Conservation (phyloP, 2,329 filamentous ascomycete species). For the Colletotrichum falcatum region DNA sequence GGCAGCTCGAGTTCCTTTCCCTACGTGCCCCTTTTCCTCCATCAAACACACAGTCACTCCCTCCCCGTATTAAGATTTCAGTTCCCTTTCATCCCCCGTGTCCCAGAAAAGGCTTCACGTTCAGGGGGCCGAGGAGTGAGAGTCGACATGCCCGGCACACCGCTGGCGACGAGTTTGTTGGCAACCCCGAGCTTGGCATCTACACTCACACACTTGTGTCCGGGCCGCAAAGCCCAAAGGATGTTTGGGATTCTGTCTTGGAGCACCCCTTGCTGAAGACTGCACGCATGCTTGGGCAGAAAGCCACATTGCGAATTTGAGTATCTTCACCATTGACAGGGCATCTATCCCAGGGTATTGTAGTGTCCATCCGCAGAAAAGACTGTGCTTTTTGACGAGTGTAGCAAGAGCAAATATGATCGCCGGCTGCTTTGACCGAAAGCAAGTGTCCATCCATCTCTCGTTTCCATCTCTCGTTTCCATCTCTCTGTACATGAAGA, state of each 20-base stretch:
- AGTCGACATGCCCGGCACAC: too few species aligned
- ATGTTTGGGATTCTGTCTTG: not conserved
- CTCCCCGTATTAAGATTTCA: too few species aligned
- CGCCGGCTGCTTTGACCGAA: not conserved
- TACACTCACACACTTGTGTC: not conserved
- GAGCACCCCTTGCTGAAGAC: not conserved
- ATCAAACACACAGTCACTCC: too few species aligned
- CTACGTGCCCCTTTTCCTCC: too few species aligned
- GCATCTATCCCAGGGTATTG: conserved; percentile 21
- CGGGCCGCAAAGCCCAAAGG: not conserved
- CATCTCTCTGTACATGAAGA: not conserved
- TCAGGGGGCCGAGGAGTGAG: too few species aligned
- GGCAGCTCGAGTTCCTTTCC: too few species aligned
- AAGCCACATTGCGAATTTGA: not conserved
- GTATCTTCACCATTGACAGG: conserved; percentile 5
- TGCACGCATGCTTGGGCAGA: not conserved
- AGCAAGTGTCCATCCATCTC: not conserved
- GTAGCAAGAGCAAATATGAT: not conserved
- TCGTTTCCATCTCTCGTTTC: not conserved
- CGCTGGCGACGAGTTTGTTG: not conserved
- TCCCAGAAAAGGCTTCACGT: too few species aligned
- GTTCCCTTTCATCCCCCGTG: too few species aligned
- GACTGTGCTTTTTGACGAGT: not conserved
- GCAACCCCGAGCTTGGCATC: not conserved
- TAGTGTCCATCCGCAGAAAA: conserved; percentile 18